Percentiles rank a stretch among this genome's conserved stretches.
Evolutionary conservation across 139 green algal genomes (phyloP).

Genomic region (Diplosphaera chodatii): DNA sequence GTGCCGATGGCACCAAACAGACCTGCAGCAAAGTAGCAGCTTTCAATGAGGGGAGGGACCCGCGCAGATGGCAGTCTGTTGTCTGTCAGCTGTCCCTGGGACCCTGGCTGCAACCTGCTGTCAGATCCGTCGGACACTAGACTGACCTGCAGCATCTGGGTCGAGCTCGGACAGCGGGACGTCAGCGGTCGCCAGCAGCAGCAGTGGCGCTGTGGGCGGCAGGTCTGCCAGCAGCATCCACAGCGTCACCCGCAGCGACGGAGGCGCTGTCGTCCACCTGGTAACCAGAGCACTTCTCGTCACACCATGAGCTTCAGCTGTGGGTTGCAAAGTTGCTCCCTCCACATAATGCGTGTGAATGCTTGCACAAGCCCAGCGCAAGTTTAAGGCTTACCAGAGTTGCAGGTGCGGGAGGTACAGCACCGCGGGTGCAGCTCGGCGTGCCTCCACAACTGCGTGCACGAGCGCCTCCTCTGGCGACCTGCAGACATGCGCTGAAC

Average conservation of each 20-base stretch:
- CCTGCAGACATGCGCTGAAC: too few species aligned
- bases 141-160: constrained; percentile 21
- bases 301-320: too few species aligned
- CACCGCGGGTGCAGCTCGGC: constrained; percentile 69
- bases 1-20: constrained; percentile 21
- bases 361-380: too few species aligned
- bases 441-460: constrained; percentile 71
- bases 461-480: constrained; percentile 89
- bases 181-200: constrained; percentile 81
- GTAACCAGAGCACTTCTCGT: constrained; percentile 6
- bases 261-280: constrained; percentile 63
- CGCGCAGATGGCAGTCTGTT: too few species aligned
- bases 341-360: too few species aligned
- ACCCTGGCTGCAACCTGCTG: too few species aligned
- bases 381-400: constrained; percentile 32
- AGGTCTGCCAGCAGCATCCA: constrained; percentile 79
- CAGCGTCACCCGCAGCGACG: constrained; percentile 65
- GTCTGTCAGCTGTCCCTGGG: too few species aligned
- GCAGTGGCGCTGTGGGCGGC: constrained; percentile 65
- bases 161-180: constrained; percentile 38
- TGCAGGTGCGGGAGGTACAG: constrained; percentile 83
- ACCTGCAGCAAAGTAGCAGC: too few species aligned
- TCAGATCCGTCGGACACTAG: neutral
- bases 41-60: too few species aligned
- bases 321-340: too few species aligned